These are phyloP conservation scores for Volutella citrinella DNA, from an alignment of 2,329 filamentous ascomycete genomes.

Conservation along the genomic window DNA sequence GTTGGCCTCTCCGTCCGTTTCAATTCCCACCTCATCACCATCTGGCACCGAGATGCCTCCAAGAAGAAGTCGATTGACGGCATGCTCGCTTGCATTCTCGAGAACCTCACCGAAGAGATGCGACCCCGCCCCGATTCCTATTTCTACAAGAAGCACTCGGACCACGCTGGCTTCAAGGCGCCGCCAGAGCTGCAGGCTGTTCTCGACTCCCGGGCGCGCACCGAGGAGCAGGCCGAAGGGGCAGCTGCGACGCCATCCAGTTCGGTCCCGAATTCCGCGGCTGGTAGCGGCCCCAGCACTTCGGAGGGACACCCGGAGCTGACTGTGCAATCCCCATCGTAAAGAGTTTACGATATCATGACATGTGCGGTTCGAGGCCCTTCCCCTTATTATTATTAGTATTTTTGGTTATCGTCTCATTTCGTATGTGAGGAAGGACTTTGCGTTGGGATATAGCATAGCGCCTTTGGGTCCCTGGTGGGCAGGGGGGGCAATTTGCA, in stretches of 20 bases:
- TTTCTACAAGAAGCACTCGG: slow-evolving; percentile 86
- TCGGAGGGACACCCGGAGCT: slow-evolving; percentile 27
- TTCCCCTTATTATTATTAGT: slow-evolving; percentile 14
- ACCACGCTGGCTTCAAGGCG: slow-evolving; percentile 78
- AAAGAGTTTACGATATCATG: slow-evolving; percentile 11
- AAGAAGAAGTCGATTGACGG: slow-evolving; percentile 76
- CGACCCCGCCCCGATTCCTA: slow-evolving; percentile 69
- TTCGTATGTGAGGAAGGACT: slow-evolving; percentile 11
- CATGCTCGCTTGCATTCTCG: slow-evolving; percentile 69
- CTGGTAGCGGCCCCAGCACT: no score
- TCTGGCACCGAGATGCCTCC: slow-evolving; percentile 89
- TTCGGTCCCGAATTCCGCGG: no score
- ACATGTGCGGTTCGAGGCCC: slow-evolving; percentile 1
- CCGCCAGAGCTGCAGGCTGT: slow-evolving; percentile 58
- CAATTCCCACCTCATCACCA: slow-evolving; percentile 81
- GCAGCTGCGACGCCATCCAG: no score
- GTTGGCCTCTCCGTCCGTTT: slow-evolving; percentile 85
- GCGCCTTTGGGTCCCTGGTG: slow-evolving; percentile 9
- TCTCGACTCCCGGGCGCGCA: slow-evolving; percentile 52
- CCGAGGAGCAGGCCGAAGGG: slow-evolving; percentile 36
- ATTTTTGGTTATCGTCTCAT: slow-evolving; percentile 3
- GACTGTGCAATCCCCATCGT: slow-evolving; percentile 24
- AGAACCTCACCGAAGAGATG: slow-evolving; percentile 70
- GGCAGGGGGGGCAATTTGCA: slow-evolving; percentile 18
- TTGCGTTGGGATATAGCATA: no score